Evolutionary conservation across 2,329 filamentous ascomycete species (phyloP), one percentile per base, ranked within the genome.

Genomic region (Colletotrichum theobromicola): DNA sequence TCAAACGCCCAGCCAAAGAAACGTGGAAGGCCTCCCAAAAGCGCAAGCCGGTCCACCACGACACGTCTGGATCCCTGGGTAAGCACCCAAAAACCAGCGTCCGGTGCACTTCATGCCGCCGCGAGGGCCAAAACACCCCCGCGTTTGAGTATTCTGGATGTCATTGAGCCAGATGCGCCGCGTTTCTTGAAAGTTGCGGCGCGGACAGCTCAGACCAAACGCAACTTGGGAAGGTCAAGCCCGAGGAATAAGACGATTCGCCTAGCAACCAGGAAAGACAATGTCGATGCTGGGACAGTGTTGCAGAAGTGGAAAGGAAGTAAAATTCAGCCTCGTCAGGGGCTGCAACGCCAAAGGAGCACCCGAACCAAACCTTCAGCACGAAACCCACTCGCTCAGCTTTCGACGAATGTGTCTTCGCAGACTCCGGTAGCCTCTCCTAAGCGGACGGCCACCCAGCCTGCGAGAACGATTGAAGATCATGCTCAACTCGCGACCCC

Each of bases 161-260:
- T 92, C 26, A 84, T 89, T 58, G 87, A 89, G 75, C 80, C 84
- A 3, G 78, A 85, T 72, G 89, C 90, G 1, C 92, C 92, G 2
- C 82, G 80, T 3, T 93, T 93, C 76, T 82, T 93, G 37, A 90
- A 87, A 74, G 87, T 93, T 78, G 92, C 92, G 65, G 91, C 90
- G 57, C 90, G 92, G 18, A 86, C 89, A 67, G 90, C 87, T 5
- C 88, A 83, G 68, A 85, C 81, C 66, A 87, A 85, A 37, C 79
- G 76, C 30, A 85, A 86, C 15, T 84, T 88, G 76, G 91, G 91
- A 18, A 88, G 89, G 79, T 85, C 88, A 8, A 92, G 87, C 68
- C 90, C 90, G 2, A 83, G 82, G 0, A 85, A 79, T 57, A 93
- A 93, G 78, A 80, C 84, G n/a, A 91, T 93, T 74, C 86, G 88